Conservation (phyloP, 2,329 filamentous ascomycete genomes). For the Colletotrichum cordylinicola region DNA sequence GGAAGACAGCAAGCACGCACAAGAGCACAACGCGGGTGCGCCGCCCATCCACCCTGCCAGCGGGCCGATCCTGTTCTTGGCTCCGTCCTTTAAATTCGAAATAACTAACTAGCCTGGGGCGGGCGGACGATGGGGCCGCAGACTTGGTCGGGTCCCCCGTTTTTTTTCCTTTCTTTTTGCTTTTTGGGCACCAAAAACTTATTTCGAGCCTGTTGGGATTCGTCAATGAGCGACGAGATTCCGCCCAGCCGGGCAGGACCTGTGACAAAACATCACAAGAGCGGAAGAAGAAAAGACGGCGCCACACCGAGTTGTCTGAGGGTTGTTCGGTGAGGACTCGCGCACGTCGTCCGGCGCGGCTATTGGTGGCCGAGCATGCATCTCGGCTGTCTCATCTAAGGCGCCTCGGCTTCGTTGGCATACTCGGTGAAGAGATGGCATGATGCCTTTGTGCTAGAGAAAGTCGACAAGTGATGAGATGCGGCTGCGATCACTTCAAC, state of each 20-base stretch:
- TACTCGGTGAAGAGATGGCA: not conserved
- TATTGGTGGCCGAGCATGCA: not conserved
- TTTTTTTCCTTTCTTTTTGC: not conserved
- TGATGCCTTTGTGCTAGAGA: not conserved
- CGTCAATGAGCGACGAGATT: not conserved
- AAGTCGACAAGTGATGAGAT: not conserved
- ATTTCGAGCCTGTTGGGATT: not conserved
- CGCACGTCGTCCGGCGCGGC: not conserved
- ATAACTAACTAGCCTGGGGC: not conserved
- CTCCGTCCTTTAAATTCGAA: not conserved
- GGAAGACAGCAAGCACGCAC: not conserved
- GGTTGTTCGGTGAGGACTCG: not conserved
- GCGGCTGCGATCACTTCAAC: not conserved
- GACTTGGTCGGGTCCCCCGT: not conserved
- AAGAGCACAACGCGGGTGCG: not conserved
- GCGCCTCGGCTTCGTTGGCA: not conserved
- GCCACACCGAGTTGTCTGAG: constrained; percentile 8
- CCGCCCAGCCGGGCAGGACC: not conserved
- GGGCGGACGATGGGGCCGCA: not conserved
- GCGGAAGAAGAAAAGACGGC: not conserved
- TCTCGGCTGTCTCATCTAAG: not conserved
- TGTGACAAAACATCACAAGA: not conserved
- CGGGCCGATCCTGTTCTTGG: constrained; percentile 20
- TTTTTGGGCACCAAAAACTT: not conserved
- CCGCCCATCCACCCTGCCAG: not conserved